Evolutionary conservation across 2,329 filamentous ascomycete genomes (phyloP), one percentile per base, ranked within the genome.

Genomic region (Fusarium zealandicum): DNA sequence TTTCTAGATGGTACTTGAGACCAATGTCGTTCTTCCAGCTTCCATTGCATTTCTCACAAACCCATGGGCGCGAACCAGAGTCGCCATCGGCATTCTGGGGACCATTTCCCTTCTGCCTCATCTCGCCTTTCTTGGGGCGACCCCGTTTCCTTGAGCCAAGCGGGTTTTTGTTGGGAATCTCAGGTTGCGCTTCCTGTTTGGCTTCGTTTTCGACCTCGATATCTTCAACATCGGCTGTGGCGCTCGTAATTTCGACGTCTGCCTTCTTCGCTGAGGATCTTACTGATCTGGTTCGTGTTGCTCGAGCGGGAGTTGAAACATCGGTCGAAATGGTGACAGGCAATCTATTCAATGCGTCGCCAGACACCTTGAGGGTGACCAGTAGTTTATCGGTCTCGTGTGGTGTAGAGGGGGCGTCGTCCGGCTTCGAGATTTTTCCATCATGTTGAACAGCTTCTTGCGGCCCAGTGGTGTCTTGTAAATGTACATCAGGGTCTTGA

Each of bases 21-120:
- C 83, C 83, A 38, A 82, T 73, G 28, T 81, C 75, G 44, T 86
- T 86, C 67, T 84, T 85, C 82, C 82, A 86, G 10, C 69, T 72
- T 3, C 76, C 78, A 9, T 78, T 78, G 53, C 83, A 86, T 36
- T 77, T 81, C 9, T 82, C 76, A 56, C 83, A 86, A 16, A 70
- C 73, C 63, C 73, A 84, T 2, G 71, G 61, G 22, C 72, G 71
- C 13, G 59, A 51, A 28, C 38, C 51, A n/a, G 64, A 41, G 5
- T 45, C 57, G 45, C 32, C 61, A 59, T 53, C 59, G 6, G 43
- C 31, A 16, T 46, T 39, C 18, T 39, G 51, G 10, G 43, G 41
- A 16, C 33, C 30, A 18, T 50, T 57, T 35, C 55, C 57, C 28
- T 49, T 55, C 36, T 27, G 54, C 18, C 42, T 60, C 11, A 14